Evolutionary conservation across 148 eudicot species (phyloP), one percentile per base, ranked within the genome.

Genomic region (Arctostaphylos glauca): DNA sequence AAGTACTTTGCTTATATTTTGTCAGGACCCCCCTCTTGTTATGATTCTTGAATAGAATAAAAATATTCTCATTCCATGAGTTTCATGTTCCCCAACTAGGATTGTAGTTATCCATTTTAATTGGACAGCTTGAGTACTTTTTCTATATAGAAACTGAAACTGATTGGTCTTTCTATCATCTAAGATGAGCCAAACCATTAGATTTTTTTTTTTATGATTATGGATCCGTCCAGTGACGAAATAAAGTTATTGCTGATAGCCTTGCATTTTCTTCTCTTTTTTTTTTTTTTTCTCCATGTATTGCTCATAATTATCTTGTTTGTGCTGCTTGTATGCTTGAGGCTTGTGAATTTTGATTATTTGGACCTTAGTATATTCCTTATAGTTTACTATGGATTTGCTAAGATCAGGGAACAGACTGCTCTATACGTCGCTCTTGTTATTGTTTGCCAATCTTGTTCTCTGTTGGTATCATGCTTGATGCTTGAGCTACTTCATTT

Each of bases 251-350:
- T 55, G 75, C 54, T 64, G 46, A 13, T 70, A 16, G 50, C 62
- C 21, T 38, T 68, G 43, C 59, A 49, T 48, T 49, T 50, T 3
- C 5, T 31, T 0, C 43, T 31, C 25, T 16, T 25, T 3, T 52
- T 52, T 52, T 31, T 13, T 60, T 46, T 16, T n/a, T 43, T 41
- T 58, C 6, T 44, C 13, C 5, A 2, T 25, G 9, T 41, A 5
- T 60, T 52, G 56, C 76, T 80, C 21, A 67, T 67, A 80, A 49
- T 49, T 70, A 48, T 53, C 25, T n/a, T 50, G 82, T 46, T 23
- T 19, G 82, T 25, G 7, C 43, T 16, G 49, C 53, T 46, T 31
- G 10, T 50, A 50, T 25, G 74, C 41, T 64, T 38, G 75, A 52
- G 74, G 62, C 60, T 68, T n/a, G 8, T 68, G 74, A 67, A 10